Conservation (phyloP, 495 filamentous ascomycete species). For the Neurospora sp. region DNA sequence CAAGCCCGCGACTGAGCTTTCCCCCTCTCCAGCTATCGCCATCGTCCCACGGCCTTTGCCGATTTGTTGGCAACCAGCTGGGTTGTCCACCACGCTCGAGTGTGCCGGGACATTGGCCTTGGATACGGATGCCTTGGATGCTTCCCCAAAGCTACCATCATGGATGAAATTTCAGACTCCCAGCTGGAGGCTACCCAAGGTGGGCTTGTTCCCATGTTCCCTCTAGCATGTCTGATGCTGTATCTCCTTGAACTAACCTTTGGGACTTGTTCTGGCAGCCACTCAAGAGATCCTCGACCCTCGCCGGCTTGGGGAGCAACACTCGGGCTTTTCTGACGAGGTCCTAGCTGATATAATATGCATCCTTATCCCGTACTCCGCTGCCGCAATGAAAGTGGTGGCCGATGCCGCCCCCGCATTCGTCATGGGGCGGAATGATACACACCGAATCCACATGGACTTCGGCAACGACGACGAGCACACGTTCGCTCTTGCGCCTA, state of each 20-base stretch:
- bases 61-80: background rate
- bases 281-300: slow-evolving; percentile 80
- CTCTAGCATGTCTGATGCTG: slow-evolving; percentile 8
- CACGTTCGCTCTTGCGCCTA: slow-evolving; percentile 34
- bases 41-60: background rate
- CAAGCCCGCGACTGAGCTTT: background rate
- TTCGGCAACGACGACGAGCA: slow-evolving; percentile 30
- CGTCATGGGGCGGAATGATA: slow-evolving; percentile 26
- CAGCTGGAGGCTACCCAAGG: slow-evolving; percentile 15
- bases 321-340: slow-evolving; percentile 66
- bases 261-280: slow-evolving; percentile 27
- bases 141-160: background rate
- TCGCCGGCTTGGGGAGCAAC: slow-evolving; percentile 61
- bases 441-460: slow-evolving; percentile 41
- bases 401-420: slow-evolving; percentile 32
- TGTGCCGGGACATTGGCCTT: background rate
- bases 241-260: background rate
- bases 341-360: slow-evolving; percentile 84
- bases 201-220: slow-evolving; percentile 1
- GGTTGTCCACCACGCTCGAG: background rate
- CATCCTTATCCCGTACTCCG: slow-evolving; percentile 72
- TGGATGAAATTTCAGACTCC: background rate
- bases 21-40: background rate
- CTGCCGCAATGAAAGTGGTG: slow-evolving; percentile 59
- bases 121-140: background rate